These are phyloP conservation scores for Kazachstania kunashirensis DNA, from an alignment of 805 yeast species.

Conservation along the genomic window DNA sequence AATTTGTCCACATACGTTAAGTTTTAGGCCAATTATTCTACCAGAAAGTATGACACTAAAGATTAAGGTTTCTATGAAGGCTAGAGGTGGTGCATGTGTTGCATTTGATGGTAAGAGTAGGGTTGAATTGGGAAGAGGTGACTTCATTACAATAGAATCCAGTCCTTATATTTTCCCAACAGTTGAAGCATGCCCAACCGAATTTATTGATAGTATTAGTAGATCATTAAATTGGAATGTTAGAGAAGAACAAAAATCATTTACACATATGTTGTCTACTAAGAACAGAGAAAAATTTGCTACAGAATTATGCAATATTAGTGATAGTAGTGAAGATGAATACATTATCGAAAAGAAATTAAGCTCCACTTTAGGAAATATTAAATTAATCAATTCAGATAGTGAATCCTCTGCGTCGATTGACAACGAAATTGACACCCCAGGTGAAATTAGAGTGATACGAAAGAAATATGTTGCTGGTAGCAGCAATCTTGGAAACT, in stretches of 20 bases:
- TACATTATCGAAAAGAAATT: conserved; percentile 5
- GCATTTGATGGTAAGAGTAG: conserved; percentile 89
- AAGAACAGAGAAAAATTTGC: conserved; percentile 14
- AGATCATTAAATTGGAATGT: conserved; percentile 88
- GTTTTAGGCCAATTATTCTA: conserved; percentile 79
- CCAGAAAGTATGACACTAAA: conserved; percentile 86
- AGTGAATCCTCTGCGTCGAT: background rate
- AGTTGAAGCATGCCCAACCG: conserved; percentile 60
- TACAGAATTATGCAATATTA: conserved; percentile 4
- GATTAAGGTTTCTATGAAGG: conserved; percentile 69
- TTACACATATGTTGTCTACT: conserved; percentile 30
- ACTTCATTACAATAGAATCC: conserved; percentile 74
- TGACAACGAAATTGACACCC: background rate
- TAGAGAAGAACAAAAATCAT: conserved; percentile 77
- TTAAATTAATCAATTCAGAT: conserved; percentile 1
- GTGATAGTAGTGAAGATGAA: conserved; percentile 8
- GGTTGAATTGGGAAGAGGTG: conserved; percentile 70
- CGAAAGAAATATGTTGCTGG: conserved; percentile 1
- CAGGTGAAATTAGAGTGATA: conserved; percentile 2
- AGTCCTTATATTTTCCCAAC: conserved; percentile 90
- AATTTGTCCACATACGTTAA: conserved; percentile 86
- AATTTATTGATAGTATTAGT: conserved; percentile 74
- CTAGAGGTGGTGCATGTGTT: conserved; percentile 89
- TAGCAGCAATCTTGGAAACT: too few species aligned
- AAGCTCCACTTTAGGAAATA: background rate